These are phyloP conservation scores for Metschnikowia proteae DNA, from an alignment of 805 yeast genomes.

Conservation along the genomic window DNA sequence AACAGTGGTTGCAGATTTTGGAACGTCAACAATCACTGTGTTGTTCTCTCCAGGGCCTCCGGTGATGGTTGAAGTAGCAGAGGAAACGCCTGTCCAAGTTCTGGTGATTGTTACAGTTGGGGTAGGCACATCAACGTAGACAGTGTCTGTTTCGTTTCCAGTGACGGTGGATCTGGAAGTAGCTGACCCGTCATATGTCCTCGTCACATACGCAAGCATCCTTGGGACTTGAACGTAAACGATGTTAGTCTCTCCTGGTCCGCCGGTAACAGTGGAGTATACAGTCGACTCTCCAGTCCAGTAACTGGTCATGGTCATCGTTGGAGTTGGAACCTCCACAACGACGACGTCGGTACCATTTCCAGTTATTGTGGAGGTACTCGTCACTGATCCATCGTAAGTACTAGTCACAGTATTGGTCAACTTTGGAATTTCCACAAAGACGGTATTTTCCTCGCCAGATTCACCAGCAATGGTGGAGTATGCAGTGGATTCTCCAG, in stretches of 20 bases:
- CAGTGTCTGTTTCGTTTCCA: constrained; percentile 7
- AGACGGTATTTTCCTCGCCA: constrained; percentile 17
- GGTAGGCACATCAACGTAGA: constrained; percentile 8
- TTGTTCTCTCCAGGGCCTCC: constrained; percentile 5
- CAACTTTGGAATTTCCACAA: constrained; percentile 9
- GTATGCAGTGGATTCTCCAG: constrained; percentile 6
- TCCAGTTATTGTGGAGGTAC: not conserved
- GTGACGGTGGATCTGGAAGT: constrained; percentile 4
- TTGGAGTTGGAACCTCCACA: constrained; percentile 18
- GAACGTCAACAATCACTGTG: constrained; percentile 11
- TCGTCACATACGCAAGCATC: too few species aligned
- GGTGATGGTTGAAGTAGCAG: constrained; percentile 6
- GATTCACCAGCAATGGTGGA: too few species aligned
- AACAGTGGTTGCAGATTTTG: not conserved
- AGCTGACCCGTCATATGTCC: too few species aligned
- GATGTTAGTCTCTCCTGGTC: too few species aligned
- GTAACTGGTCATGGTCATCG: constrained; percentile 2
- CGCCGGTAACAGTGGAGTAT: too few species aligned
- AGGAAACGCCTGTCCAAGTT: constrained; percentile 3
- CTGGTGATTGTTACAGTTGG: constrained; percentile 2
- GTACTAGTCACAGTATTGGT: constrained; percentile 11
- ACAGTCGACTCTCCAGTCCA: constrained; percentile 4
- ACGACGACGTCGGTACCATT: not conserved
- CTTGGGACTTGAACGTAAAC: too few species aligned
- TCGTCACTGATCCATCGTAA: constrained; percentile 6